Evolutionary conservation across 1,139 yeast genomes (phyloP), one percentile per base, ranked within the genome.

Genomic region (Candida sp.): DNA sequence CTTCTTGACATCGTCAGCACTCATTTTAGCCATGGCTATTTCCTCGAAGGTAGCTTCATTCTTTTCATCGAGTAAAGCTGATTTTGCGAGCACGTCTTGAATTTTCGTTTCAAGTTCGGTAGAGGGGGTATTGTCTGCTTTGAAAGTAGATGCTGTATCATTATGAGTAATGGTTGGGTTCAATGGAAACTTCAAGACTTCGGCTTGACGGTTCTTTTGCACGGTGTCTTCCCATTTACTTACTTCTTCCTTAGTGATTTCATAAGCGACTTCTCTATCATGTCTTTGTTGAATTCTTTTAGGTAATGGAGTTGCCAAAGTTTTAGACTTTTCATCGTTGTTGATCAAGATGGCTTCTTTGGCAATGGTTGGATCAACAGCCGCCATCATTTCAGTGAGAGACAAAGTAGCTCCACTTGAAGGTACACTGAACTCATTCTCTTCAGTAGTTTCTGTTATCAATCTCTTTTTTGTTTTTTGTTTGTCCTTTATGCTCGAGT

Each of bases 191-290:
- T 80, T 77, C 41, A 93, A 68, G 43, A 86, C 91, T 55, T 91
- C 97, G 1, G 97, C 95, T 48, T 82, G 81, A 54, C 96, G 79
- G 55, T 88, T 86, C 45, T 81, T 77, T 50, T 82, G 81, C 11
- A 93, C 90, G 0, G 85, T 79, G 43, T 89, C 96, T 47, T 82
- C 80, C 98, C 99, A 93, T 63, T 85, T 87, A 47, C 82, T 76
- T 4, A 93, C 87, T 57, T 93, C 96, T 42, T 85, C 86, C 52
- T 84, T 89, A 41, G 97, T 82, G 29, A 93, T 78, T 44, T 87
- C 95, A 59, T 87, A 91, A 0, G 99, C 99, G 1, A 95, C 98
- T 49, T 75, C 77, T 58, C 99, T 80, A 54, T 91, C 97, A 52
- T 87, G 80, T 57, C 95, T 81, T 53, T 87, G 80, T 64, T 90